phyloP scores from a whole-genome alignment of 768 basidiomycete species.

The Suillus variegatus region DNA sequence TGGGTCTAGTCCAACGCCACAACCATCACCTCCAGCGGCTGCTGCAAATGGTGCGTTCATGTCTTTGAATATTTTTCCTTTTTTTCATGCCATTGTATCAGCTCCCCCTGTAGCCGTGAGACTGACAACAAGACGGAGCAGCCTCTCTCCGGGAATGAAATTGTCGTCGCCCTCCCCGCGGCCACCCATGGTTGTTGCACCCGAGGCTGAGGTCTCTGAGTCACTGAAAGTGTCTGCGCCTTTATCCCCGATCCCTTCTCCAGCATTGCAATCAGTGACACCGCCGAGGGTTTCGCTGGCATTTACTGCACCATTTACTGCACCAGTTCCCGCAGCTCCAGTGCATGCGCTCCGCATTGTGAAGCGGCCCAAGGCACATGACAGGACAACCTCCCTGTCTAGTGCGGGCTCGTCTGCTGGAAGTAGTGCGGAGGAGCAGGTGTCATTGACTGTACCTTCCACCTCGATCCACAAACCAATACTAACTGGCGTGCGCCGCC shows the following conservation, averaged over 20 bases:
- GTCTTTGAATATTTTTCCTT: neutral
- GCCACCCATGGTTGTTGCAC: neutral
- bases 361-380: slow-evolving; percentile 28
- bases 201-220: neutral
- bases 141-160: slow-evolving; percentile 4
- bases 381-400: slow-evolving; percentile 19
- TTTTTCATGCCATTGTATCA: neutral
- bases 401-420: slow-evolving; percentile 11
- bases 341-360: slow-evolving; percentile 30
- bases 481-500: slow-evolving; percentile 29
- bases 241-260: neutral
- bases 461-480: slow-evolving; percentile 15
- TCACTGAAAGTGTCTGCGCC: neutral
- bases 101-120: neutral
- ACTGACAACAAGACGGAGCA: neutral
- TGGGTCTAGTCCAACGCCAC: neutral
- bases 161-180: neutral
- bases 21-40: neutral
- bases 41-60: neutral
- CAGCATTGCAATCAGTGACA: neutral
- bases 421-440: slow-evolving; percentile 7
- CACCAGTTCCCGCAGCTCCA: slow-evolving; percentile 19
- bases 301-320: slow-evolving; percentile 12
- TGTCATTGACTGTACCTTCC: neutral
- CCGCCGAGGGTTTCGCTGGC: slow-evolving; percentile 5